phyloP scores from a whole-genome alignment of 176 grass and related monocot genomes.

The Alloteropsis semialata region DNA sequence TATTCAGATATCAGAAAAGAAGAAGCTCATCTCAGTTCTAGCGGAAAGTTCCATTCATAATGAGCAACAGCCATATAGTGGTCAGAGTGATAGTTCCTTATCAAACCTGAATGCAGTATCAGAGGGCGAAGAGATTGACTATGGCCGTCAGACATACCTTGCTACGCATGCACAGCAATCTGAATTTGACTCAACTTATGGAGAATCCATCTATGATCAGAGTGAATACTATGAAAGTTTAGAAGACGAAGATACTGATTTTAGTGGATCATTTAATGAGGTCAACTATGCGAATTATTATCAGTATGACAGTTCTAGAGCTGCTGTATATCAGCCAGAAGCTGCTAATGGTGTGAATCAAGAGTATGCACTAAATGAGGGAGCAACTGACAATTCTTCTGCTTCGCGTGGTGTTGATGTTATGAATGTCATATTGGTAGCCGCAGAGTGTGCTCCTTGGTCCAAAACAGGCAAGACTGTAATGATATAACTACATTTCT shows the following conservation, averaged over 20 bases:
- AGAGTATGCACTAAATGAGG: slow-evolving; percentile 28
- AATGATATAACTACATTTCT: slow-evolving; percentile 11
- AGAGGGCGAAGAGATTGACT: slow-evolving; percentile 23
- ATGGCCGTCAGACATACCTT: slow-evolving; percentile 27
- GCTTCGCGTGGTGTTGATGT: slow-evolving; percentile 44
- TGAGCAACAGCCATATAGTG: slow-evolving; percentile 34
- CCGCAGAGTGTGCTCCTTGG: slow-evolving; percentile 94
- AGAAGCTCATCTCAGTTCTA: slow-evolving; percentile 58
- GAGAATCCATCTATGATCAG: slow-evolving; percentile 24
- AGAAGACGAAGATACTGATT: slow-evolving; percentile 25
- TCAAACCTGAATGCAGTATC: slow-evolving; percentile 30
- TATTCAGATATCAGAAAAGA: slow-evolving; percentile 82
- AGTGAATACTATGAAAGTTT: slow-evolving; percentile 32
- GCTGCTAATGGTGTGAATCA: slow-evolving; percentile 30
- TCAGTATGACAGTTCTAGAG: slow-evolving; percentile 23
- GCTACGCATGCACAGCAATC: slow-evolving; percentile 26
- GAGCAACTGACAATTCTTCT: slow-evolving; percentile 41
- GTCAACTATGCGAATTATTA: slow-evolving; percentile 28
- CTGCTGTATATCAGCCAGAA: slow-evolving; percentile 38
- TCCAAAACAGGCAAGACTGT: slow-evolving; percentile 88
- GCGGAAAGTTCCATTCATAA: slow-evolving; percentile 55
- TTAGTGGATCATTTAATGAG: slow-evolving; percentile 39
- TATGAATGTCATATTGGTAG: slow-evolving; percentile 82
- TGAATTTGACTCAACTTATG: slow-evolving; percentile 34
- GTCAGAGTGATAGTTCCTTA: slow-evolving; percentile 43